Evolutionary conservation across 768 basidiomycete species (phyloP).

Genomic region (Filobasidium floriforme): DNA sequence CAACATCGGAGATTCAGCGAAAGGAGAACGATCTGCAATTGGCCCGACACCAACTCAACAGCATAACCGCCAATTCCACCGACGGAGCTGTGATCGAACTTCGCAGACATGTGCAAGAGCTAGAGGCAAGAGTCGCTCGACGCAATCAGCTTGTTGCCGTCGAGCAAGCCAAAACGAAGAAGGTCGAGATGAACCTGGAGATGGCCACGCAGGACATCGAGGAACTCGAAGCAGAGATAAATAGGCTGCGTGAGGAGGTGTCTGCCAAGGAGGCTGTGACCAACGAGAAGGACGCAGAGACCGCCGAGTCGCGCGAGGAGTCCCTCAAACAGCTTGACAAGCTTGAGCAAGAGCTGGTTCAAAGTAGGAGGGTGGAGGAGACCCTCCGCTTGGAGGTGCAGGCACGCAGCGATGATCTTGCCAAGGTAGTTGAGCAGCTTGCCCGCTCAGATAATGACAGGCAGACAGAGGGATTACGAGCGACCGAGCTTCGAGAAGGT

Average conservation of each 20-base stretch:
- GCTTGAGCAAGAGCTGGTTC: not conserved
- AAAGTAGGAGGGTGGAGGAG: not conserved
- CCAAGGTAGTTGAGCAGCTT: not conserved
- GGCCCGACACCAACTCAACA: slow-evolving; percentile 7
- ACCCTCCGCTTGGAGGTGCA: not conserved
- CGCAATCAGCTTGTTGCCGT: slow-evolving; percentile 19
- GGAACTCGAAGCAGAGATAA: slow-evolving; percentile 14
- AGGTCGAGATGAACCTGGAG: slow-evolving; percentile 21
- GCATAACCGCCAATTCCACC: slow-evolving; percentile 7
- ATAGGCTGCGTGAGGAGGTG: not conserved
- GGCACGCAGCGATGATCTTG: not conserved
- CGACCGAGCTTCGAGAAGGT: not conserved
- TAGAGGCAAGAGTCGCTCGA: slow-evolving; percentile 19
- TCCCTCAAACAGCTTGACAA: not conserved
- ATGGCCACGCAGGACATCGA: slow-evolving; percentile 17
- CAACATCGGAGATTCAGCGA: not conserved
- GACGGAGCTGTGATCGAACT: slow-evolving; percentile 8
- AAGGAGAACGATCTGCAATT: slow-evolving; percentile 6
- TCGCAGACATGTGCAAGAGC: not conserved
- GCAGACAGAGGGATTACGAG: not conserved
- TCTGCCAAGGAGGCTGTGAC: not conserved
- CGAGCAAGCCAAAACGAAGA: slow-evolving; percentile 21
- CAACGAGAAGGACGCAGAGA: not conserved
- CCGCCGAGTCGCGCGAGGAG: not conserved
- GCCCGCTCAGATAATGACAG: not conserved